Percentiles rank a stretch among this genome's conserved stretches.
Conservation (phyloP, 2,329 filamentous ascomycete genomes). For the Cladosporium sp. region DNA sequence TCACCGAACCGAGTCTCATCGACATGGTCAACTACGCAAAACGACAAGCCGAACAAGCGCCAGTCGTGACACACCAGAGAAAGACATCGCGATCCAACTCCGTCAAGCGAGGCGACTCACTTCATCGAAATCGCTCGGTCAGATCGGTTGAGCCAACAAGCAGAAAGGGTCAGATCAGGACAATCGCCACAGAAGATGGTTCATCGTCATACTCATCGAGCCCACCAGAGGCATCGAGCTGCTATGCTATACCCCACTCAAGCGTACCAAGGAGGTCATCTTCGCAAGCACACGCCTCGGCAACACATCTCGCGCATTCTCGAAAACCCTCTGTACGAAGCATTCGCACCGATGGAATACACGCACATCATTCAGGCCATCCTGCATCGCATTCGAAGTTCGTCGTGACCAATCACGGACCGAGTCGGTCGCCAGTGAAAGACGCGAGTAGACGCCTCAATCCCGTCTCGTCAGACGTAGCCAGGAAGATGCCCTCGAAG, state of each 20-base stretch:
- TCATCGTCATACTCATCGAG: slow-evolving; percentile 32
- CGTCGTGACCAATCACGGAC: slow-evolving; percentile 43
- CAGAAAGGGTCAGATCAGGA: slow-evolving; percentile 11
- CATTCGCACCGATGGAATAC: not conserved
- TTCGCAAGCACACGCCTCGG: slow-evolving; percentile 30
- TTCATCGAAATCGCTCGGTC: slow-evolving; percentile 21
- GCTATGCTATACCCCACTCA: slow-evolving; percentile 43
- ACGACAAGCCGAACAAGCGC: slow-evolving; percentile 2
- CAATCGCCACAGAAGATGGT: slow-evolving; percentile 14
- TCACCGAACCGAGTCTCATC: slow-evolving; percentile 47
- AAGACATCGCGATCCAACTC: slow-evolving; percentile 29
- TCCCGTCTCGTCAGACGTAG: slow-evolving; percentile 40
- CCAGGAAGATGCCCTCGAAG: slow-evolving; percentile 41
- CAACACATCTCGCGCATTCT: slow-evolving; percentile 5
- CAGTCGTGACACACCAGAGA: slow-evolving; percentile 10
- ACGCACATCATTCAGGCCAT: not conserved
- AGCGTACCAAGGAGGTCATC: slow-evolving; percentile 46
- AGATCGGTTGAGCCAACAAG: slow-evolving; percentile 15
- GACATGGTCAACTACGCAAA: slow-evolving; percentile 23
- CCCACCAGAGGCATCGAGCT: slow-evolving; percentile 37
- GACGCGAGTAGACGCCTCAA: slow-evolving; percentile 38
- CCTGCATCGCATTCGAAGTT: not conserved
- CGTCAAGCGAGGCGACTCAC: slow-evolving; percentile 20
- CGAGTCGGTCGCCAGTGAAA: slow-evolving; percentile 47
- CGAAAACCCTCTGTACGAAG: slow-evolving; percentile 21